These are phyloP conservation scores for Thuidium tamariscinum DNA, from an alignment of 225 moss, liverwort and hornwort species.

Conservation along the genomic window DNA sequence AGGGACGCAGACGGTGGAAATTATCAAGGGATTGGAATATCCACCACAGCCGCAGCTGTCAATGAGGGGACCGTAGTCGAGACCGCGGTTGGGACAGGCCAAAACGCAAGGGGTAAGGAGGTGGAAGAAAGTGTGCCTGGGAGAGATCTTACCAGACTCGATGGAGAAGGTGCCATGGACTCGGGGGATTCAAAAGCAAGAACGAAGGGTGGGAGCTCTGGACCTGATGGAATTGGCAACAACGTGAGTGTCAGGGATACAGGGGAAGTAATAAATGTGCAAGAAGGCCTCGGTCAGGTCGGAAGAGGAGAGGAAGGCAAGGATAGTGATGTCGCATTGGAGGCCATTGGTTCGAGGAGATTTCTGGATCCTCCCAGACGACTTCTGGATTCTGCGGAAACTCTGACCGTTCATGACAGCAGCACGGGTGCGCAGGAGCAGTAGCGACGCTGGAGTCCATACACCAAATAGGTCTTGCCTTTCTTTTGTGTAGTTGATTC, in stretches of 20 bases:
- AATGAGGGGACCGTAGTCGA: conserved; percentile 14
- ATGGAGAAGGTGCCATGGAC: conserved; percentile 14
- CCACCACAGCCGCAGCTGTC: background rate
- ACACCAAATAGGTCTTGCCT: conserved; percentile 12
- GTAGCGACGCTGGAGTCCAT: conserved; percentile 1
- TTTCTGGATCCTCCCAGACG: conserved; percentile 7
- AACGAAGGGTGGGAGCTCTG: conserved; percentile 8
- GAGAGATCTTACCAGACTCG: background rate
- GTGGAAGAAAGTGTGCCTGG: conserved; percentile 14
- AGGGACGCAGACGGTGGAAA: conserved; percentile 15
- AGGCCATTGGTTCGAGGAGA: background rate
- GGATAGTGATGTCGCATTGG: background rate
- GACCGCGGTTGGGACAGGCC: conserved; percentile 1
- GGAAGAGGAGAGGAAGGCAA: conserved; percentile 16
- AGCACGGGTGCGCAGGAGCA: conserved; percentile 13
- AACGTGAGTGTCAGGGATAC: conserved; percentile 23
- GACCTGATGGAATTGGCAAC: conserved; percentile 4
- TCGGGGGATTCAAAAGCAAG: conserved; percentile 3
- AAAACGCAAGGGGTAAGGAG: conserved; percentile 24
- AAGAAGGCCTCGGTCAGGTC: conserved; percentile 11
- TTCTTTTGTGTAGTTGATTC: conserved; percentile 28
- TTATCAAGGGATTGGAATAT: conserved; percentile 17
- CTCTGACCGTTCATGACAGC: conserved; percentile 1
- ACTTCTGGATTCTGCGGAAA: background rate
- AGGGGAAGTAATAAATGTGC: conserved; percentile 35